Evolutionary conservation across 345 rosid species (phyloP), one percentile per base, ranked within the genome.

Genomic region (Gossypium sturtianum): DNA sequence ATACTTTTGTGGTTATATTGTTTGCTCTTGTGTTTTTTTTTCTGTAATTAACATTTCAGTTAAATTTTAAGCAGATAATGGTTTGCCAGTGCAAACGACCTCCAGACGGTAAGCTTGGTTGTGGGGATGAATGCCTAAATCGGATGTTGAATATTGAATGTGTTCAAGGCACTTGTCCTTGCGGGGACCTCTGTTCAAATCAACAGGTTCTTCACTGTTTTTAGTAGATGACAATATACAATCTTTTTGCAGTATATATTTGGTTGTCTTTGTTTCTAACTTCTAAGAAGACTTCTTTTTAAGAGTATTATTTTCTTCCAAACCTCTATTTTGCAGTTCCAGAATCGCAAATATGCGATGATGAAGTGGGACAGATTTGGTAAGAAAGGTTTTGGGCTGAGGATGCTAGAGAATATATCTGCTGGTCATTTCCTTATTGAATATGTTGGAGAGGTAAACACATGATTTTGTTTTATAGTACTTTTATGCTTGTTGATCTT

Each of bases 141-240:
- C 91, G 99, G 74, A 88, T 95, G 92, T 91, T 95, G 63, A 95
- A 95, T 85, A 93, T 95, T 83, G 98, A 95, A 87, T 95, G 99
- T 74, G 93, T 91, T 82, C 89, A 81, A 74, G 89, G 94, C 80
- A 93, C 98, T 82, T 95, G 99, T 71, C 98, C 99, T 17, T 89
- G 97, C 76, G 93, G 97, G 49, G 90, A 87, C 69, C 84, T 83
- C 29, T 95, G 99, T 78, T 95, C 99, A 81, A 95, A 95, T 84
- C 99, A 95, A 83, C 98, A 91, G 94, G 99, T 93, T 70, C 20
- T 58, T 22, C 38, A 64, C 27, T 67, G 5, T 74, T 73, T 77
- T 74, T 67, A 60, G 78, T 68, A 53, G 58, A 57, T 71, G 34
- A 9, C 54, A 15, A 9, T 53, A 25, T 57, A 27, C 47, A 17